Percentiles rank a stretch among this genome's conserved stretches.
Conservation (phyloP, 2,329 filamentous ascomycete genomes). For the Cytospora schulzeri region DNA sequence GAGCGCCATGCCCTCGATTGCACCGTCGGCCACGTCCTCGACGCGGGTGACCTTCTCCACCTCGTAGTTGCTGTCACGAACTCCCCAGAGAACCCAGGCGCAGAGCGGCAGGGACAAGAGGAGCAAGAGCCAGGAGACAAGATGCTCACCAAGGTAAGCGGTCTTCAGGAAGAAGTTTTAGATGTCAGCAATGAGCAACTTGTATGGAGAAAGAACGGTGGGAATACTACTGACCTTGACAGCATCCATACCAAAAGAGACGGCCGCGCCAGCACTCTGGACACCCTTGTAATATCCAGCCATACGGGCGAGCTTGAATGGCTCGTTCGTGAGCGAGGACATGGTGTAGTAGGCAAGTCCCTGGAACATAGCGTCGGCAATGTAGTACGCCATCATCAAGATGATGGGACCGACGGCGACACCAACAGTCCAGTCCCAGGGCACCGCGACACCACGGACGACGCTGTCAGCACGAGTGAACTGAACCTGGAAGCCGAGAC, state of each 20-base stretch:
- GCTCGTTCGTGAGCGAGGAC: conserved; percentile 74
- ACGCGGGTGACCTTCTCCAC: conserved; percentile 30
- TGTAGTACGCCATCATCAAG: conserved; percentile 33
- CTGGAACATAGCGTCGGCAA: conserved; percentile 35
- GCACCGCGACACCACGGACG: conserved; percentile 29
- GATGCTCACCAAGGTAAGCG: conserved; percentile 32
- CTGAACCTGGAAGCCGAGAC: conserved; percentile 66
- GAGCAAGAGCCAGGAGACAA: conserved; percentile 33
- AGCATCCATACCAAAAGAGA: conserved; percentile 40
- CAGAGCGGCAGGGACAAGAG: conserved; percentile 32
- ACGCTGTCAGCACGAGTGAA: conserved; percentile 40
- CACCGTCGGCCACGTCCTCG: conserved; percentile 27
- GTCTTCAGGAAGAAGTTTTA: conserved; percentile 23
- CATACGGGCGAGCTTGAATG: conserved; percentile 73
- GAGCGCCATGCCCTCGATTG: conserved; percentile 16
- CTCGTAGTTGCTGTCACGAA: conserved; percentile 34
- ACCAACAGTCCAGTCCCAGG: conserved; percentile 35
- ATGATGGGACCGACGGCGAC: conserved; percentile 33
- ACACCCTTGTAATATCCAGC: conserved; percentile 82
- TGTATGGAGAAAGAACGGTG: neutral
- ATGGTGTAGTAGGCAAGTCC: conserved; percentile 74
- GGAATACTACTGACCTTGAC: conserved; percentile 32
- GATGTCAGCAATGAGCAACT: neutral
- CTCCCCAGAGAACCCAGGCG: conserved; percentile 29
- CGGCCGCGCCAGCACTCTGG: conserved; percentile 72